Conservation (phyloP, 2,329 filamentous ascomycete species). For the Aspergillus unguis region DNA sequence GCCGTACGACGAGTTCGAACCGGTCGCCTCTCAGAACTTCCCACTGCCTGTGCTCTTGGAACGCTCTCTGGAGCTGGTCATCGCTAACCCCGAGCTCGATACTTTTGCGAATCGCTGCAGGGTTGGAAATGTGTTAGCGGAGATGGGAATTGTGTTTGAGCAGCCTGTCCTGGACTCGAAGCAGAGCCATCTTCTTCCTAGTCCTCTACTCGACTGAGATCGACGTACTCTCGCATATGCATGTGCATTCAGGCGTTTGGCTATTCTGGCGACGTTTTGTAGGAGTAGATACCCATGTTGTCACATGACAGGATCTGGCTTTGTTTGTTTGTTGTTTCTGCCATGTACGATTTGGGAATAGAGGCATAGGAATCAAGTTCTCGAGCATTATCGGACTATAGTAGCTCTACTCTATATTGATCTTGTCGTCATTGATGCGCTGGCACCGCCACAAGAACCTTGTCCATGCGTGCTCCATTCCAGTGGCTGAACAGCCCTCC, state of each 20-base stretch:
- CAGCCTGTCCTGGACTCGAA: slow-evolving; percentile 1
- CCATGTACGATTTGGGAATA: too few species aligned
- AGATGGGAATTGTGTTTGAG: slow-evolving; percentile 13
- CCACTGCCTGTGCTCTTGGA: slow-evolving; percentile 16
- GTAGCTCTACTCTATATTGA: too few species aligned
- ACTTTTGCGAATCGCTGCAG: slow-evolving; percentile 15
- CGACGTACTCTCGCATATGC: background rate
- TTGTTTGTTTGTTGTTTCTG: too few species aligned
- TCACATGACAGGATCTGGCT: background rate
- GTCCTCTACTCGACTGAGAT: slow-evolving; percentile 11
- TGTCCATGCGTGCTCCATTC: too few species aligned
- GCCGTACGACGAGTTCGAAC: slow-evolving; percentile 7
- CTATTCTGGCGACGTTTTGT: slow-evolving; percentile 2
- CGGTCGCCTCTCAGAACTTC: slow-evolving; percentile 11
- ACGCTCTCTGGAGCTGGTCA: slow-evolving; percentile 13
- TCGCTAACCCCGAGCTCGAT: slow-evolving; percentile 19
- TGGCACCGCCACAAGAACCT: too few species aligned
- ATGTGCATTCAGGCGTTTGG: background rate
- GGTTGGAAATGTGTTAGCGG: slow-evolving; percentile 16
- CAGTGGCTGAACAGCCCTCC: background rate
- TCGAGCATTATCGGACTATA: too few species aligned
- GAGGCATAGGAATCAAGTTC: too few species aligned
- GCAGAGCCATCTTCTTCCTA: slow-evolving; percentile 6
- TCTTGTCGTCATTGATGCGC: too few species aligned
- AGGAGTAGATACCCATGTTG: background rate